Evolutionary conservation across 768 basidiomycete genomes (phyloP), one percentile per base, ranked within the genome.

Genomic region (Phanerochaete sordida): DNA sequence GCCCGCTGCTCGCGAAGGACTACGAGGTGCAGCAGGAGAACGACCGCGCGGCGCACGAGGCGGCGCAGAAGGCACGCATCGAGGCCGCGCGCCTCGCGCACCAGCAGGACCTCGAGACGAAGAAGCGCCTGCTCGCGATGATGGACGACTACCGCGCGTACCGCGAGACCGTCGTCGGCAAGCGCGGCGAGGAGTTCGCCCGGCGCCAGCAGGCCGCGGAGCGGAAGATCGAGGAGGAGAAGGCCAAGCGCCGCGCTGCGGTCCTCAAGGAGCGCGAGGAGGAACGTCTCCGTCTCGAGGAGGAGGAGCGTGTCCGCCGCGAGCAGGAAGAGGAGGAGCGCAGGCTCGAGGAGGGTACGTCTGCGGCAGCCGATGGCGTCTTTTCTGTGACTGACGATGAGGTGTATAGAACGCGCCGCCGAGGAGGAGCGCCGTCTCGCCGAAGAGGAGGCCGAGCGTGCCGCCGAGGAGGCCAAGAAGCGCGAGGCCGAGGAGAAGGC

Each of bases 11-110:
- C 46, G 83, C 81, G 1, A 78, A 90, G 65, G 97, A 98, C 73
- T 98, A 98, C 70, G 87, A 88, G 31, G 72, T 77, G 2, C 96
- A 99, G 71, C 93, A 97, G 72, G 81, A 81, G 39, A 78, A 78
- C 35, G 95, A 98, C 74, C 83, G 81, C 16, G 75, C 79, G 39
- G 86, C 84, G 0, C 92, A 91, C 72, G 83, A 90, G 47, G 69
- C 74, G 0, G 74, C 85, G 16, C 87, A 88, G 63, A 76, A 76
- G 44, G 72, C 81, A 0, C 84, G 86, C 30, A 69, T 84, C 24
- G 86, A 90, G 58, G 74, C 77, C 4, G 76, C 86, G 2, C 78
- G 76, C 55, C 68, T 75, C 11, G 76, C 81, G 24, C 91, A 95
- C 69, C 70, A 82, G 62, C 81, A 85, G 53, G 84, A 88, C 53